Conservation (phyloP, 208 protist genomes). For the Acanthamoeba rhysodes region DNA sequence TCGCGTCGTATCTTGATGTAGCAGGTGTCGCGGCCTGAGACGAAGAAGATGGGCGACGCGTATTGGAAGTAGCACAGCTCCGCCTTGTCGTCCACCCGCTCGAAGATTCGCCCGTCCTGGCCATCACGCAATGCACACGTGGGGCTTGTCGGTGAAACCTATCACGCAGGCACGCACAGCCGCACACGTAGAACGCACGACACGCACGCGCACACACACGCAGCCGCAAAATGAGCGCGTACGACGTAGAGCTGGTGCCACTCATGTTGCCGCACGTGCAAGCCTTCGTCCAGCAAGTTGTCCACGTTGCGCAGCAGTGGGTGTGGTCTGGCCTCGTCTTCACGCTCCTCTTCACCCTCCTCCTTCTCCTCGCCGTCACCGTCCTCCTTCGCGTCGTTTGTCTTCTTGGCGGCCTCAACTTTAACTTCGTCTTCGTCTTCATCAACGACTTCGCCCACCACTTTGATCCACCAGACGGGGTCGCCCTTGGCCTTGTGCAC, state of each 20-base stretch:
- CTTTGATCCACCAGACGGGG: constrained; percentile 64
- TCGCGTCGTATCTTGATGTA: constrained; percentile 7
- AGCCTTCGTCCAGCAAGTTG: background rate
- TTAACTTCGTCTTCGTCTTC: no score
- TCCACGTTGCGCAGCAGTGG: background rate
- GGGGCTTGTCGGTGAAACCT: no score
- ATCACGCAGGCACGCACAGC: no score
- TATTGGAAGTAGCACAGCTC: constrained; percentile 70
- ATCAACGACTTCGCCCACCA: background rate
- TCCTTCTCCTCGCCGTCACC: no score
- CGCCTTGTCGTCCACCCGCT: background rate
- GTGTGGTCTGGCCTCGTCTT: background rate
- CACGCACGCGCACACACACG: background rate
- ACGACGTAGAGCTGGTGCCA: constrained; percentile 56
- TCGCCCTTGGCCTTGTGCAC: constrained; percentile 8
- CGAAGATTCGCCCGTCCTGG: constrained; percentile 39
- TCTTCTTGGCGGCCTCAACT: no score
- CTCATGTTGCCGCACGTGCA: constrained; percentile 11
- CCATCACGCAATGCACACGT: no score
- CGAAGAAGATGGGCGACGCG: constrained; percentile 50
- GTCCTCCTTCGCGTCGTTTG: no score
- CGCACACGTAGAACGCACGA: no score
- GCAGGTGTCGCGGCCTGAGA: constrained; percentile 58
- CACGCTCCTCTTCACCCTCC: background rate
- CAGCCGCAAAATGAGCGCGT: background rate